These are phyloP conservation scores for Tolypocladium nubicola DNA, from an alignment of 2,329 filamentous ascomycete species.

Conservation along the genomic window DNA sequence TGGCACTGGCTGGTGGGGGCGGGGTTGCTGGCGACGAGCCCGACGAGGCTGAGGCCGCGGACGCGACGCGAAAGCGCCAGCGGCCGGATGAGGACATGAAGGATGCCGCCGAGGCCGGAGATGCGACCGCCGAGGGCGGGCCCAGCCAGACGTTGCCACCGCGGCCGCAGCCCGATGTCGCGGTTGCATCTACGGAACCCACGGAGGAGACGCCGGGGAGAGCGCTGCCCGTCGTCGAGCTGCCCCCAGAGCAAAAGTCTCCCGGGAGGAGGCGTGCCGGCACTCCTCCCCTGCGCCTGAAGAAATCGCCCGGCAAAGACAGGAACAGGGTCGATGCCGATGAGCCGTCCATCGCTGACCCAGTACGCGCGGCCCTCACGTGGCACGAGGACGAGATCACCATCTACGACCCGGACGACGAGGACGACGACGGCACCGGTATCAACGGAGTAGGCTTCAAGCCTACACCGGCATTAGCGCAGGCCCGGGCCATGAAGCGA, in stretches of 20 bases:
- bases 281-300: constrained; percentile 26
- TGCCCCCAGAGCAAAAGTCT: constrained; percentile 26
- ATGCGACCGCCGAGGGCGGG: constrained; percentile 1
- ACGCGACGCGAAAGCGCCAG: constrained; percentile 6
- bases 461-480: constrained; percentile 50
- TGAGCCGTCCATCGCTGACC: constrained; percentile 33
- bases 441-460: constrained; percentile 60
- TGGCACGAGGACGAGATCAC: constrained; percentile 62
- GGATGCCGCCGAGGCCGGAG: constrained; percentile 5
- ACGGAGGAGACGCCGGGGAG: background rate
- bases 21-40: constrained; percentile 25
- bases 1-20: constrained; percentile 36
- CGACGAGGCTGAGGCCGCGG: constrained; percentile 18
- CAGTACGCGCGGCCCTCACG: constrained; percentile 47
- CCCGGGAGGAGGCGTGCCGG: constrained; percentile 22
- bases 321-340: constrained; percentile 15
- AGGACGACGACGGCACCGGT: constrained; percentile 56
- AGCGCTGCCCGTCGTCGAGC: constrained; percentile 25
- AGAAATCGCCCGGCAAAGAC: constrained; percentile 11
- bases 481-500: constrained; percentile 44
- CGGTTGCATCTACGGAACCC: background rate
- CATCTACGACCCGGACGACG: constrained; percentile 52
- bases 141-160: background rate
- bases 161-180: background rate
- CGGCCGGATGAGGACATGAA: constrained; percentile 5